These are phyloP conservation scores for Carallia brachiata DNA, from an alignment of 345 rosid species.

Conservation along the genomic window DNA sequence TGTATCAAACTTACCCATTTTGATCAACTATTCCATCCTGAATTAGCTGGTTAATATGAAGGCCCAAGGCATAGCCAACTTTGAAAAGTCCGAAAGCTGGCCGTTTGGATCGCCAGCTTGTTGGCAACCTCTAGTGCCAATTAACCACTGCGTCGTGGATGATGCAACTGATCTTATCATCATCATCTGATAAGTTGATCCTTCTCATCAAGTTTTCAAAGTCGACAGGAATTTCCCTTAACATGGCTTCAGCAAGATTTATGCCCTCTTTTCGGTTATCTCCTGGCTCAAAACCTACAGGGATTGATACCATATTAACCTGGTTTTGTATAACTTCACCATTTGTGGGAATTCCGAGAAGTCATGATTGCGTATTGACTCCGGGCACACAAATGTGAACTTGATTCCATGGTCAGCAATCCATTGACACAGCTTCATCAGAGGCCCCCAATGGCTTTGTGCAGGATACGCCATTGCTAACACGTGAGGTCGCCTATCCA, in stretches of 20 bases:
- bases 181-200: background rate
- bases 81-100: slow-evolving; percentile 17
- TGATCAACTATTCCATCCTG: background rate
- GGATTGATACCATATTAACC: background rate
- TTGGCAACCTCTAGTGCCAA: slow-evolving; percentile 32
- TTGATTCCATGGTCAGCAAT: background rate
- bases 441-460: background rate
- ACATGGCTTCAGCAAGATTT: background rate
- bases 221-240: background rate
- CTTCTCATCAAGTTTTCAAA: background rate
- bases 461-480: background rate
- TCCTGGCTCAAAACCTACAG: background rate
- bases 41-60: background rate
- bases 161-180: slow-evolving; percentile 28
- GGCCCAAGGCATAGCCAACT: background rate
- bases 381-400: slow-evolving; percentile 2
- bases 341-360: too few relatives aligned
- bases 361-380: background rate
- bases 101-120: slow-evolving; percentile 19
- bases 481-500: background rate
- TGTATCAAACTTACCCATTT: background rate
- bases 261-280: background rate
- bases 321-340: background rate
- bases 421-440: background rate
- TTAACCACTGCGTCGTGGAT: slow-evolving; percentile 22